A percentile compares a stretch with the other conserved stretches of the same genome.
phyloP scores from a whole-genome alignment of 768 basidiomycete species.

The Lentinus tigrinus region DNA sequence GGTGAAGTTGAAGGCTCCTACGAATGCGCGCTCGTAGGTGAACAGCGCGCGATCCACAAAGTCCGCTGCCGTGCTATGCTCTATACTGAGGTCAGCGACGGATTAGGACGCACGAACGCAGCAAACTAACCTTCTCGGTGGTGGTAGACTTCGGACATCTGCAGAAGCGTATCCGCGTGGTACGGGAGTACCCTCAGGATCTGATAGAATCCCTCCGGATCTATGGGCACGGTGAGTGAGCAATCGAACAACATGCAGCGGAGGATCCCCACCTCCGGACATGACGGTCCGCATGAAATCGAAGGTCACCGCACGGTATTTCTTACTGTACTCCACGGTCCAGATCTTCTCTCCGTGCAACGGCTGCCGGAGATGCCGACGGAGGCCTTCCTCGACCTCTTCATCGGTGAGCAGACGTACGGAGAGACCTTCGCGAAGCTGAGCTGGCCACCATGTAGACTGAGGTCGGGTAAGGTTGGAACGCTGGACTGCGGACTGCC shows the following conservation, averaged over 20 bases:
- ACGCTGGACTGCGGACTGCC: conserved; percentile 47
- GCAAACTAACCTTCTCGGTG: conserved; percentile 75
- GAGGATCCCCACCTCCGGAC: conserved; percentile 68
- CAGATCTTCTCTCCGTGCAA: conserved; percentile 75
- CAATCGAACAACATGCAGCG: background rate
- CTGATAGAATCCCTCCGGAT: conserved; percentile 76
- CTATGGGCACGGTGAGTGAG: conserved; percentile 33
- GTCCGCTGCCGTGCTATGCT: conserved; percentile 81
- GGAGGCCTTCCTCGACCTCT: conserved; percentile 48
- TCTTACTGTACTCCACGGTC: conserved; percentile 84
- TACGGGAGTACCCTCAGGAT: conserved; percentile 79
- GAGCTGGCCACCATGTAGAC: conserved; percentile 70
- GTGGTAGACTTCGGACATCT: conserved; percentile 79
- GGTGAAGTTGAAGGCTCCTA: conserved; percentile 84
- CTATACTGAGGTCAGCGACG: conserved; percentile 36
- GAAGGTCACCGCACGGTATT: conserved; percentile 78
- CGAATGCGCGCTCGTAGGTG: conserved; percentile 87
- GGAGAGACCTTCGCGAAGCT: conserved; percentile 70
- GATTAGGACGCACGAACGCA: background rate
- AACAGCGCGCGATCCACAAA: conserved; percentile 92
- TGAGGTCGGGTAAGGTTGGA: conserved; percentile 80
- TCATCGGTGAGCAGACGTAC: conserved; percentile 55
- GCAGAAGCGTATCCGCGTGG: conserved; percentile 90
- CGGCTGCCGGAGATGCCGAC: conserved; percentile 36
- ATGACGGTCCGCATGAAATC: conserved; percentile 80